Evolutionary conservation across 352 stramenopile genomes (phyloP), one percentile per base, ranked within the genome.

Genomic region (Achlya hypogyna): DNA sequence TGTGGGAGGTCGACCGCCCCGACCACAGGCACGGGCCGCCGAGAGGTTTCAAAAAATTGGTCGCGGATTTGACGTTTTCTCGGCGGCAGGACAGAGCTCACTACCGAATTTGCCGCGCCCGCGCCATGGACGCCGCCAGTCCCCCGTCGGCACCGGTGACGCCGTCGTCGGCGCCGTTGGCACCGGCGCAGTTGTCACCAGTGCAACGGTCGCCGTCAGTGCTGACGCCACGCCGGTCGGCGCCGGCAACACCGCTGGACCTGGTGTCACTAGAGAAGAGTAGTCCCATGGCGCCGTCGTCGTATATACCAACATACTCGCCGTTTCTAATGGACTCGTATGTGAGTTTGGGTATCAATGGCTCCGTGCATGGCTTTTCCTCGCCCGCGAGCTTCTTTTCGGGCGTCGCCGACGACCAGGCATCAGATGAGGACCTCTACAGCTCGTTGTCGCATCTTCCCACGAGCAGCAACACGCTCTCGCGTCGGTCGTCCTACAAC

Each of bases 251-350:
- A n/a, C n/a, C n/a, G n/a, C n/a, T n/a, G n/a, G n/a, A n/a, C n/a
- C n/a, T n/a, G n/a, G n/a, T n/a, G n/a, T n/a, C n/a, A n/a, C n/a
- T n/a, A n/a, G n/a, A n/a, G n/a, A n/a, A n/a, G n/a, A n/a, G n/a
- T n/a, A n/a, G n/a, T n/a, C n/a, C n/a, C n/a, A n/a, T n/a, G n/a
- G n/a, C n/a, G 54, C 8, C 40, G n/a, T 38, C 60, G 27, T 65
- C 58, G 25, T 65, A 43, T 23, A 56, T 56, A 56, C 14, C 35
- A 29, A 53, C 58, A 14, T 67, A 67, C 43, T 67, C 60, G 25
- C 60, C 60, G 8, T 67, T 67, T 38, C 43, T 67, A 49, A 67
- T 59, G 60, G 60, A 67, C 10, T 67, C 60, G 60, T 67, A 67
- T 34, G 29, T 42, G 25, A 64, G 35, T 35, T 64, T 64, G 56